These are phyloP conservation scores for Bruguiera gymnorhiza DNA, from an alignment of 345 rosid genomes.

Conservation along the genomic window DNA sequence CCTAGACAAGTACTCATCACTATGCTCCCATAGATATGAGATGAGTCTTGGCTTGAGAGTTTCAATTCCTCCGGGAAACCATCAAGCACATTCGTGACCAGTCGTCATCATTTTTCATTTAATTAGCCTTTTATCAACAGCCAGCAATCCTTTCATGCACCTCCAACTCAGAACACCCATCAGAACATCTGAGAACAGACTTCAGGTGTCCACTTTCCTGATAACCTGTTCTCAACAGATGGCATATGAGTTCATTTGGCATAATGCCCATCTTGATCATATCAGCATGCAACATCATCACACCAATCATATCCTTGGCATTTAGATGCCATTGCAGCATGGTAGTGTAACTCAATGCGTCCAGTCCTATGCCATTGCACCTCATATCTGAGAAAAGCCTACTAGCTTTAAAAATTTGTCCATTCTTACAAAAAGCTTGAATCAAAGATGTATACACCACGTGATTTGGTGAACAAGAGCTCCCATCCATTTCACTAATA, in stretches of 20 bases:
- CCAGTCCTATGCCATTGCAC: conserved; percentile 42
- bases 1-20: too few relatives aligned
- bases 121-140: too few relatives aligned
- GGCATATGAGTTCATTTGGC: conserved; percentile 39
- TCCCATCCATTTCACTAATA: conserved; percentile 23
- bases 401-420: conserved; percentile 49
- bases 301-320: conserved; percentile 43
- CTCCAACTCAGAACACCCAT: background rate
- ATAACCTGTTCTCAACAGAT: conserved; percentile 37
- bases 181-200: conserved; percentile 35
- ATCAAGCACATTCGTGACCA: too few relatives aligned
- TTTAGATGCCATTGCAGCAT: conserved; percentile 44
- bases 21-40: too few relatives aligned
- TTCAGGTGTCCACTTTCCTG: conserved; percentile 40
- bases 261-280: conserved; percentile 57
- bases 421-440: conserved; percentile 57
- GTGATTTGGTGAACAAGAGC: conserved; percentile 32
- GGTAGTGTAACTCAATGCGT: conserved; percentile 27
- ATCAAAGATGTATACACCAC: conserved; percentile 43
- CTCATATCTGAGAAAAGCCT: conserved; percentile 56
- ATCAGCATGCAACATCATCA: conserved; percentile 64
- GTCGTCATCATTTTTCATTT: too few relatives aligned
- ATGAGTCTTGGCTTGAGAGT: too few relatives aligned
- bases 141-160: too few relatives aligned
- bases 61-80: too few relatives aligned